A percentile compares a stretch with the other conserved stretches of the same genome.
These are phyloP conservation scores for Erythrobasidium yunnanense DNA, from an alignment of 768 basidiomycete species.

Conservation along the genomic window DNA sequence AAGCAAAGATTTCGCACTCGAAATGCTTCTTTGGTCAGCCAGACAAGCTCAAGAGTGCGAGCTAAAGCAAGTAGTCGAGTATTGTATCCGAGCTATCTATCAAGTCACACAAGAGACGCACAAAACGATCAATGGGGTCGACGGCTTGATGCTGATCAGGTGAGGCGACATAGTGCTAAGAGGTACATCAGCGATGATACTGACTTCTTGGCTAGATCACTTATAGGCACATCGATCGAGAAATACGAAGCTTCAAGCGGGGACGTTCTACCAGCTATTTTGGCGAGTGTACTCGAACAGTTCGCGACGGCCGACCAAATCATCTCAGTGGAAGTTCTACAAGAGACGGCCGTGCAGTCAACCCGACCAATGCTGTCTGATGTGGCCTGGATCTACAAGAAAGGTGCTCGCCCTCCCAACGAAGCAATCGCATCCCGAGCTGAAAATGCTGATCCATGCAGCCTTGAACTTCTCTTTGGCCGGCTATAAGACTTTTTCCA, in stretches of 20 bases:
- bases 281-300: neutral
- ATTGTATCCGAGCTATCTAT: neutral
- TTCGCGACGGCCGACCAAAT: neutral
- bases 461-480: neutral
- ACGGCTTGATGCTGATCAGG: neutral
- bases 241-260: neutral
- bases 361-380: neutral
- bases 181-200: neutral
- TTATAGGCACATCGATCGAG: neutral
- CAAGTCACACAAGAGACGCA: neutral
- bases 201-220: neutral
- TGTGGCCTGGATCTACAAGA: conserved; percentile 2
- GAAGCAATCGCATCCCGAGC: neutral
- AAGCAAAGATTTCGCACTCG: neutral
- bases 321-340: neutral
- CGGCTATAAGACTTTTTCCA: neutral
- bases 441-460: neutral
- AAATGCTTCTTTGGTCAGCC: conserved; percentile 4
- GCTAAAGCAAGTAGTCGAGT: neutral
- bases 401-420: neutral
- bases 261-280: neutral
- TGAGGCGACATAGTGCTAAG: neutral
- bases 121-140: neutral
- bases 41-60: neutral
- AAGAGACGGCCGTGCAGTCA: neutral